Conservation (phyloP, 2,329 filamentous ascomycete species). For the Fusarium brachygibbosum region DNA sequence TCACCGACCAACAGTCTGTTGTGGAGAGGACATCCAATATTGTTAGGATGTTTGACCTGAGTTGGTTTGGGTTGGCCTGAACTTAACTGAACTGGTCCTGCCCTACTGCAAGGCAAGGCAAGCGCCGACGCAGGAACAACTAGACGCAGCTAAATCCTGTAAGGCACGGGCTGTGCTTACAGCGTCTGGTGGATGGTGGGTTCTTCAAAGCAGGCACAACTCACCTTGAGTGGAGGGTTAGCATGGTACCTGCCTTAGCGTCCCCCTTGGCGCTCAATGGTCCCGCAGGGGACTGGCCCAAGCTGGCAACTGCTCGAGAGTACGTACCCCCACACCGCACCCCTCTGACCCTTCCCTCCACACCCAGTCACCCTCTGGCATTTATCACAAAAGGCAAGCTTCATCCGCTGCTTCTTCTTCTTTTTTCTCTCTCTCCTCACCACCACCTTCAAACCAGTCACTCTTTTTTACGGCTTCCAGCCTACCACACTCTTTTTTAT, state of each 20-base stretch:
- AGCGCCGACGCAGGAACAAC: conserved; percentile 40
- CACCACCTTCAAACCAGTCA: conserved; percentile 51
- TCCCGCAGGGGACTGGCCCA: conserved; percentile 28
- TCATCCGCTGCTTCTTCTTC: conserved; percentile 30
- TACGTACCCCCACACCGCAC: conserved; percentile 38
- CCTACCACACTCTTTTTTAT: conserved; percentile 53
- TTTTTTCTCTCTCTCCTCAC: conserved; percentile 40
- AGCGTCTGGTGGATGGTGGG: conserved; percentile 10
- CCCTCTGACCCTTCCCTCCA: conserved; percentile 10
- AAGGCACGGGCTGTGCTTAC: conserved; percentile 26
- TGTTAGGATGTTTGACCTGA: not conserved
- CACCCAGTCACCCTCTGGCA: conserved; percentile 42
- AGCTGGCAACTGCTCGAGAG: conserved; percentile 26
- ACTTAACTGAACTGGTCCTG: conserved; percentile 4
- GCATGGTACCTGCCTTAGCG: conserved; percentile 45
- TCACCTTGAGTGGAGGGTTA: conserved; percentile 16
- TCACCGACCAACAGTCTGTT: conserved; percentile 38
- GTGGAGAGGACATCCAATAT: conserved; percentile 15
- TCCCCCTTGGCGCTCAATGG: conserved; percentile 38
- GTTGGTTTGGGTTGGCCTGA: not conserved
- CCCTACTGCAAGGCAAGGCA: conserved; percentile 15
- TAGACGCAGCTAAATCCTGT: conserved; percentile 10
- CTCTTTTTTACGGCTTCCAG: conserved; percentile 49
- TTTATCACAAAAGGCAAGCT: conserved; percentile 46
- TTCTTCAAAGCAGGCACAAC: not conserved